Percentiles rank a stretch among this genome's conserved stretches.
phyloP scores from a whole-genome alignment of 176 grass and related monocot genomes.

The Rhynchospora pubera region DNA sequence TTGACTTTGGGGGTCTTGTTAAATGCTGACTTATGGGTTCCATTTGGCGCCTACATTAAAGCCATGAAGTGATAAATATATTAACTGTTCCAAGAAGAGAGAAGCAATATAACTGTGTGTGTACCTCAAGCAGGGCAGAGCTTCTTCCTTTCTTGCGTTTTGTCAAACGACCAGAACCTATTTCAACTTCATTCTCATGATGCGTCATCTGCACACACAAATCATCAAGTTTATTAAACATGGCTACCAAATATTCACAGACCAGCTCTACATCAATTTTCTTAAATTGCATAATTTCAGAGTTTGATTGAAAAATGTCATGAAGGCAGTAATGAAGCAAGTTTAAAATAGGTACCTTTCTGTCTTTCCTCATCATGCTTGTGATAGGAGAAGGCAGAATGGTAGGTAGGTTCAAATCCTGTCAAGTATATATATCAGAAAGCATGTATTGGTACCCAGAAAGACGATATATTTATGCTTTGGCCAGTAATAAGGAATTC shows the following conservation, averaged over 20 bases:
- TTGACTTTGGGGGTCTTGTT: conserved; percentile 34
- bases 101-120: conserved; percentile 12
- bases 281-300: background rate
- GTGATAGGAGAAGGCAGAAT: conserved; percentile 65
- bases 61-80: conserved; percentile 19
- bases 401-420: conserved; percentile 69
- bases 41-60: conserved; percentile 44
- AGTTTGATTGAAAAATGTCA: background rate
- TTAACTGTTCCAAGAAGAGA: conserved; percentile 3
- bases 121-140: conserved; percentile 88
- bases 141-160: conserved; percentile 90
- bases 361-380: conserved; percentile 71
- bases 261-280: background rate
- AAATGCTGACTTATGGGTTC: conserved; percentile 42
- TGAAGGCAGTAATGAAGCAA: conserved; percentile 3
- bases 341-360: conserved; percentile 39
- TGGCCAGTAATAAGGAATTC: background rate
- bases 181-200: conserved; percentile 90
- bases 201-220: conserved; percentile 51
- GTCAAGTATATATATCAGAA: conserved; percentile 28
- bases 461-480: background rate
- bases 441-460: conserved; percentile 2
- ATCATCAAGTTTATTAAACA: background rate
- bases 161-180: conserved; percentile 70
- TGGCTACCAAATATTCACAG: background rate